phyloP scores from a whole-genome alignment of 345 rosid genomes.

The Pugionium dolabratum region DNA sequence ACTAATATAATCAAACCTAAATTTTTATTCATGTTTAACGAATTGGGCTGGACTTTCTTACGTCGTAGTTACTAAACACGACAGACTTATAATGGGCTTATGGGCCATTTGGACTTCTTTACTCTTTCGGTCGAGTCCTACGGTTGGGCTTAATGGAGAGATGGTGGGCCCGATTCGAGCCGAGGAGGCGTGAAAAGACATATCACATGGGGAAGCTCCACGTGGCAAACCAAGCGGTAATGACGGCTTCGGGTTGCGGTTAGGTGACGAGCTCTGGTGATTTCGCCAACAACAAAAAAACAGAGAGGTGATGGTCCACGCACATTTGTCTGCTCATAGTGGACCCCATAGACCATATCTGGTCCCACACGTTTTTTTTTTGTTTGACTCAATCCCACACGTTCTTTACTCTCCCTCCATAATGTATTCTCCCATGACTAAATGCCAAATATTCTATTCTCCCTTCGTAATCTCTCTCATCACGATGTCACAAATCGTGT shows the following conservation, averaged over 20 bases:
- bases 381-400: slow-evolving; percentile 1
- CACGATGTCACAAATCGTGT: too few species aligned
- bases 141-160: slow-evolving; percentile 14
- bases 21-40: too few species aligned
- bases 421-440: too few species aligned
- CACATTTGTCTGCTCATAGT: slow-evolving; percentile 40
- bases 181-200: slow-evolving; percentile 22
- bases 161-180: neutral
- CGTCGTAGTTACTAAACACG: too few species aligned
- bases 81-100: too few species aligned
- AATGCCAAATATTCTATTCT: too few species aligned
- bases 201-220: slow-evolving; percentile 39
- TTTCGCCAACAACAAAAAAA: slow-evolving; percentile 22
- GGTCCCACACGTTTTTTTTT: neutral
- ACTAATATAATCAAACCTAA: too few species aligned
- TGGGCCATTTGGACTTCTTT: too few species aligned
- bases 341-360: neutral
- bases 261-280: slow-evolving; percentile 25
- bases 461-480: too few species aligned
- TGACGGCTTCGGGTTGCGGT: slow-evolving; percentile 30
- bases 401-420: neutral
- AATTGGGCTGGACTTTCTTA: too few species aligned
- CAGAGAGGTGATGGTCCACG: slow-evolving; percentile 44
- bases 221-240: slow-evolving; percentile 28
- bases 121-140: slow-evolving; percentile 2